Base-by-base conservation (phyloP, 306 rosid genomes). In the Sphenostylis stenocarpa region DNA sequence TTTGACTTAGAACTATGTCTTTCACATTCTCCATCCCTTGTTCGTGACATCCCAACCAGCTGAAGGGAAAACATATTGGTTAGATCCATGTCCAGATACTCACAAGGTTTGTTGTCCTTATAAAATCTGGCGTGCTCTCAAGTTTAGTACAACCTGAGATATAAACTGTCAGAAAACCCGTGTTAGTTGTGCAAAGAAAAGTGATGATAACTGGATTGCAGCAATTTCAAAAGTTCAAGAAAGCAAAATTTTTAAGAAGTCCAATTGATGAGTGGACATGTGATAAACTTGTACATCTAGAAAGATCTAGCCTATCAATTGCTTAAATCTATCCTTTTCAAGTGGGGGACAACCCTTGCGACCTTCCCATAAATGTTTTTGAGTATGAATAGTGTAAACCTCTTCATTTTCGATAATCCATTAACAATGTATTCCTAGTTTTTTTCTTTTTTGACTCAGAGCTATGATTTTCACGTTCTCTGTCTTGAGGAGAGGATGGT, bases 391-490 rank as follows among this genome's bases (percentile, higher is more conserved):
- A 70, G 5, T 24, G n/a, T 44, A n/a, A 82, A 79, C 10, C 44
- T 19, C 2, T 4, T 24, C 82, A 77, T 71, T 5, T 1, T 17
- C 13, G 79, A 71, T 44, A 82, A 56, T 33, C 16, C 79, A n/a
- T 63, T 82, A 31, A 34, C 60, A 5, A 10, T 68, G 39, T 15
- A 23, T 4, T 49, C 19, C 2, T 8, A 36, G 3, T n/a, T 28
- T 14, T 61, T 79, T 38, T 49, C 38, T 53, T 1, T 68, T 13
- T 36, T 8, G 7, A 20, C 68, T 45, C 0, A 81, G 2, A 28
- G 75, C 64, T 38, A 81, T 26, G 67, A 77, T 81, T 58, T 75
- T 70, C 69, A 81, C 61, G 3, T 38, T 39, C 7, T 60, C 15
- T 4, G 69, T 61, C n/a, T n/a, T n/a, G n/a, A n/a, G n/a, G n/a